Evolutionary conservation across 176 grass and related monocot species (phyloP).

Genomic region (Paspalum notatum): DNA sequence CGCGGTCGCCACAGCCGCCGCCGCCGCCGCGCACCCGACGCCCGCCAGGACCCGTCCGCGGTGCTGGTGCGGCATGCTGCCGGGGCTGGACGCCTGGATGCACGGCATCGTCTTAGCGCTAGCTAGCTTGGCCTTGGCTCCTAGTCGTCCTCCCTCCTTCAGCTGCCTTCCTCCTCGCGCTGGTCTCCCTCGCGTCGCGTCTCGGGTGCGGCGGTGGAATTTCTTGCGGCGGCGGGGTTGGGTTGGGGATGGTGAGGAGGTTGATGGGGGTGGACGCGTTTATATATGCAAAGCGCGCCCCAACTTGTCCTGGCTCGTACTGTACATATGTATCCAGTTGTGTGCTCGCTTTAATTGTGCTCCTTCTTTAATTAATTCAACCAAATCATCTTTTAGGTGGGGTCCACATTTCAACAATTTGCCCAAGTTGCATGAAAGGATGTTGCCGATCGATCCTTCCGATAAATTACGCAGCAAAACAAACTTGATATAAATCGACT

Average conservation of each 20-base stretch:
- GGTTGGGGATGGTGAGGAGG: conserved; percentile 32
- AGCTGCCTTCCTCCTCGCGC: background rate
- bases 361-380: conserved; percentile 15
- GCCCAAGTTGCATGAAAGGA: conserved; percentile 46
- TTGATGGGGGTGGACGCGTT: conserved; percentile 22
- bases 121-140: background rate
- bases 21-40: conserved; percentile 43
- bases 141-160: background rate
- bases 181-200: too few species aligned
- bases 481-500: background rate
- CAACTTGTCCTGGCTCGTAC: conserved; percentile 44
- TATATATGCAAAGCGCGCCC: conserved; percentile 43
- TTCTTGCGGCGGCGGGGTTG: conserved; percentile 34
- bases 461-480: too few species aligned
- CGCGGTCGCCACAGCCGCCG: background rate
- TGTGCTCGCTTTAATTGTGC: conserved; percentile 42
- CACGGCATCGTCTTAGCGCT: conserved; percentile 61
- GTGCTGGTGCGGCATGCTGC: conserved; percentile 54
- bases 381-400: conserved; percentile 28
- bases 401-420: conserved; percentile 36
- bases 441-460: background rate
- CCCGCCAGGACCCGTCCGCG: conserved; percentile 43
- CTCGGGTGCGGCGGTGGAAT: conserved; percentile 20
- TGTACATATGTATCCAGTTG: conserved; percentile 43
- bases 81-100: conserved; percentile 60